Base-by-base conservation (phyloP, 129 eudicot genomes). In the Escallonia rubra region DNA sequence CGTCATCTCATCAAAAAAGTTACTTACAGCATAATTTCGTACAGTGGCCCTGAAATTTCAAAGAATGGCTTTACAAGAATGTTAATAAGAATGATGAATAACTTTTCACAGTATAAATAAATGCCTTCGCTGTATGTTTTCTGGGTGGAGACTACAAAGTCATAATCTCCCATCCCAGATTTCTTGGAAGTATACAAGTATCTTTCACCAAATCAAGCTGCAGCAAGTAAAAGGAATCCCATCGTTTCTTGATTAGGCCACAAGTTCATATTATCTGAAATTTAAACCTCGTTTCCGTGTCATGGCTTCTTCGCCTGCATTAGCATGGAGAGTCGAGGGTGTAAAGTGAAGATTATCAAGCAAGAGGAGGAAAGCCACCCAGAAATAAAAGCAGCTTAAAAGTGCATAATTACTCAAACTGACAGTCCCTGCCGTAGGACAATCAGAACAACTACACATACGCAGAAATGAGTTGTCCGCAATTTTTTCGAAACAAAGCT, bases 291-390 rank as follows among this genome's bases (percentile, higher is more conserved):
- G 43, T 13, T 64, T 46, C 69, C 23, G 34, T 57, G 57, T 61
- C 64, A 69, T 11, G 74, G 3, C 65, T 69, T 69, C 66, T 69
- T 69, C 42, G 74, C 66, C 66, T 62, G 66, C 38, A 23, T 23
- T 23, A 23, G 34, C 34, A 23, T 23, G 34, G 34, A 23, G 34
- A 23, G 34, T 23, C 34, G 34, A 23, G 34, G 34, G 34, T 23
- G 34, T 23, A 23, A 23, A 1, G 34, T 23, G 34, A 23, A 23
- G 34, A 23, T 23, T 23, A 23, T 23, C 34, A 23, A 23, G 34
- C 34, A 23, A 23, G 34, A 23, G 34, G 34, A 23, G 34, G 34
- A 23, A 23, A 23, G 34, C 34, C 34, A 23, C 34, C 34, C 34
- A 23, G 1, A 23, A 23, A 23, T 23, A 23, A 23, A 23, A 23